phyloP scores from a whole-genome alignment of 2,329 filamentous ascomycete genomes.

The Microsporum audouinii region DNA sequence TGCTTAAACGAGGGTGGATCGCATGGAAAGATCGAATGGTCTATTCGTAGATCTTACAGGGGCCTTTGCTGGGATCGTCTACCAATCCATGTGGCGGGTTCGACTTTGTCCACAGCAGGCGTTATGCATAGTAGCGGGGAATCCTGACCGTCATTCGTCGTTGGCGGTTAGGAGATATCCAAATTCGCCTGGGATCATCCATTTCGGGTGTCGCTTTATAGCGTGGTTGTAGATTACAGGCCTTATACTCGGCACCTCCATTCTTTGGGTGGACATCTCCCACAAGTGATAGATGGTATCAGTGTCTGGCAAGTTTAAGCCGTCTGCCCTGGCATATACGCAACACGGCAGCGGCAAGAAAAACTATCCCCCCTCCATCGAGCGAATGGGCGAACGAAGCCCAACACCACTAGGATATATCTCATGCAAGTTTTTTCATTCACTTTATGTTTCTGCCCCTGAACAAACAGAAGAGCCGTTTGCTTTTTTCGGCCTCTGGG shows the following conservation, averaged over 20 bases:
- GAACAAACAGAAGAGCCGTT: not conserved
- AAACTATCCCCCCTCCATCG: not conserved
- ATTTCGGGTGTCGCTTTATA: not conserved
- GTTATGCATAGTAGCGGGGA: not conserved
- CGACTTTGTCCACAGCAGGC: not conserved
- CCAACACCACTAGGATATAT: not conserved
- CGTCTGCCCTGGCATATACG: conserved; percentile 1
- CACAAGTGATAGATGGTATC: not conserved
- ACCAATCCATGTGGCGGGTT: not conserved
- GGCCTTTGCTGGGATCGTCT: not conserved
- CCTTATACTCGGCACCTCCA: not conserved
- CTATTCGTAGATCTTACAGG: not conserved
- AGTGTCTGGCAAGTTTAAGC: not conserved
- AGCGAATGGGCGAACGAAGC: not conserved
- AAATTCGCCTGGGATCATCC: not conserved
- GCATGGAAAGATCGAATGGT: not conserved
- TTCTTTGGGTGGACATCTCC: not conserved
- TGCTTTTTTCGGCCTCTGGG: not conserved
- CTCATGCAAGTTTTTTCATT: not conserved
- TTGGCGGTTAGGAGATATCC: not conserved
- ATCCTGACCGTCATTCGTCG: not conserved
- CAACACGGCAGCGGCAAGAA: conserved; percentile 1
- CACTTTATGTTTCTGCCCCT: not conserved
- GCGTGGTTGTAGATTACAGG: not conserved
- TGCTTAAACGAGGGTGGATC: not conserved